Percentiles rank a stretch among this genome's conserved stretches.
phyloP scores from a whole-genome alignment of 2,329 filamentous ascomycete species.

The Fusarium sacchari region DNA sequence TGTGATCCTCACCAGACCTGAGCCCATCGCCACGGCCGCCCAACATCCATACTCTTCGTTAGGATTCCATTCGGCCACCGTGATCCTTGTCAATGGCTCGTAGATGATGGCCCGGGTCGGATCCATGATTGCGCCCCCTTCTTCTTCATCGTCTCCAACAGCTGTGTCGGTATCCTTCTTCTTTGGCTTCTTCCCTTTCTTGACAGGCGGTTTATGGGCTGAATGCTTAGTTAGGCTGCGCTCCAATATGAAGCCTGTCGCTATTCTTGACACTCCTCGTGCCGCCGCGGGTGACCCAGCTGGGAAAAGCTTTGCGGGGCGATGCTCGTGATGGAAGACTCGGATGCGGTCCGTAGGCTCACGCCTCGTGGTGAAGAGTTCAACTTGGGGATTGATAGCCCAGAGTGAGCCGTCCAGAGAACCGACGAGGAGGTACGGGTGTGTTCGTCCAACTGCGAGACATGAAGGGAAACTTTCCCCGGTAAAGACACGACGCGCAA shows the following conservation, averaged over 20 bases:
- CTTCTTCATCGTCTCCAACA: slow-evolving; percentile 49
- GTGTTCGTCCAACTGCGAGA: slow-evolving; percentile 59
- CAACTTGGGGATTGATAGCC: slow-evolving; percentile 53
- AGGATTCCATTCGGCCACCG: slow-evolving; percentile 73
- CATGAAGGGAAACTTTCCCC: slow-evolving; percentile 62
- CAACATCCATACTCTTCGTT: slow-evolving; percentile 73
- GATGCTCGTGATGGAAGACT: slow-evolving; percentile 66
- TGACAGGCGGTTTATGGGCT: slow-evolving; percentile 52
- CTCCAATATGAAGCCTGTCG: slow-evolving; percentile 63
- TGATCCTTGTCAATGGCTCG: slow-evolving; percentile 71
- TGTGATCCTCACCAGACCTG: slow-evolving; percentile 72
- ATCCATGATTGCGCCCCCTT: slow-evolving; percentile 46
- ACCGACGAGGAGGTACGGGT: slow-evolving; percentile 65
- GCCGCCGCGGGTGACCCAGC: slow-evolving; percentile 41
- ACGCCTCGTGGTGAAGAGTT: slow-evolving; percentile 49
- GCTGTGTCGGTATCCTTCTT: slow-evolving; percentile 49
- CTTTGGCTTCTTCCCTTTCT: slow-evolving; percentile 50
- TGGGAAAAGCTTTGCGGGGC: slow-evolving; percentile 48
- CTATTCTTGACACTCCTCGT: slow-evolving; percentile 62
- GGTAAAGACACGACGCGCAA: slow-evolving; percentile 62
- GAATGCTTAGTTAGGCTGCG: slow-evolving; percentile 58
- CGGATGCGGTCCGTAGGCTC: slow-evolving; percentile 50
- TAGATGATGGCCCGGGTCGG: slow-evolving; percentile 62
- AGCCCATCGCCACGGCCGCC: slow-evolving; percentile 73
- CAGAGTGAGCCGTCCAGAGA: slow-evolving; percentile 64